Percentiles rank a stretch among this genome's conserved stretches.
These are phyloP conservation scores for Trichoderma reesei DNA, from an alignment of 495 filamentous ascomycete species.

Conservation along the genomic window DNA sequence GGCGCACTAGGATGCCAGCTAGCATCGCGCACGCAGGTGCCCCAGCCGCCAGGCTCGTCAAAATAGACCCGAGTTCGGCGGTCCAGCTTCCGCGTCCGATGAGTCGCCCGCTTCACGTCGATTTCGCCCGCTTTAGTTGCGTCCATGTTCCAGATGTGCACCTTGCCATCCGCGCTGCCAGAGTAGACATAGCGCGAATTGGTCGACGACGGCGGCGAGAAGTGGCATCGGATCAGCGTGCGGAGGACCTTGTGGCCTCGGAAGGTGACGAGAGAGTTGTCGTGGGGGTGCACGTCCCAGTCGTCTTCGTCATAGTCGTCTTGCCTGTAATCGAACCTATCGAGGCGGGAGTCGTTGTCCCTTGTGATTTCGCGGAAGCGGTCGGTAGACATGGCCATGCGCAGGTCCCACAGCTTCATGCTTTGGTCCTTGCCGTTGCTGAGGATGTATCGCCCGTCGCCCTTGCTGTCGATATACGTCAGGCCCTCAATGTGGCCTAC, in stretches of 20 bases:
- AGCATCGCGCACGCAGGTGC: constrained; percentile 82
- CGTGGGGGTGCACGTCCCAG: constrained; percentile 69
- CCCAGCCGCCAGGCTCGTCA: constrained; percentile 43
- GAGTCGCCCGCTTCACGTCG: constrained; percentile 62
- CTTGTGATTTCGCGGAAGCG: constrained; percentile 44
- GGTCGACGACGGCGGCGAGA: constrained; percentile 81
- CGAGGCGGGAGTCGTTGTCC: constrained; percentile 40
- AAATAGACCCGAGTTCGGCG: constrained; percentile 19
- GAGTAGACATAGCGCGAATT: constrained; percentile 89
- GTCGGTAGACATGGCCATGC: constrained; percentile 65
- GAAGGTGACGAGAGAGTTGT: constrained; percentile 90
- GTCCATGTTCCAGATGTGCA: constrained; percentile 91
- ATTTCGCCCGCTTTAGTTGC: constrained; percentile 75
- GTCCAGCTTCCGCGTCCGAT: constrained; percentile 13
- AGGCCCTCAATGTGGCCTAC: constrained; percentile 89
- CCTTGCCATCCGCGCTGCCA: constrained; percentile 77
- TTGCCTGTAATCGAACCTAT: constrained; percentile 80
- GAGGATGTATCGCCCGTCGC: constrained; percentile 87
- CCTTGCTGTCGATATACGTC: constrained; percentile 94
- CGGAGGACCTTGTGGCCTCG: constrained; percentile 78
- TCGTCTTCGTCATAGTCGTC: constrained; percentile 55
- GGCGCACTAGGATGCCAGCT: constrained; percentile 92
- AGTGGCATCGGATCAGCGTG: constrained; percentile 91
- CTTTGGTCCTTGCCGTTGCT: constrained; percentile 94
- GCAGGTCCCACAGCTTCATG: constrained; percentile 95